Evolutionary conservation across 805 yeast species (phyloP).

Genomic region (Torulaspora quercuum): DNA sequence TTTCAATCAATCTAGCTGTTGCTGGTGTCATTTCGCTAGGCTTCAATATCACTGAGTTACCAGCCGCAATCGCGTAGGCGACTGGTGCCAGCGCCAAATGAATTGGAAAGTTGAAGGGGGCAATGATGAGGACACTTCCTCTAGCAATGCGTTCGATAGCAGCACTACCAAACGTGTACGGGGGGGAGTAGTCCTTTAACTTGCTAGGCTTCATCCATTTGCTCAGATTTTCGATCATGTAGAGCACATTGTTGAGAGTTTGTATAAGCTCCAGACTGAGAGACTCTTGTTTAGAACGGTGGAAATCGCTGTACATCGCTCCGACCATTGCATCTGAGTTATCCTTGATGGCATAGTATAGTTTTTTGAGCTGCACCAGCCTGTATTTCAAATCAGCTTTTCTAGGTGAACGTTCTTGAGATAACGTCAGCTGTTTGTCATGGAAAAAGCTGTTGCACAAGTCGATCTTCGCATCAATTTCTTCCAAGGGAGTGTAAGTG

Average conservation of each 20-base stretch:
- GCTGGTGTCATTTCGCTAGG: slow-evolving; percentile 71
- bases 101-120: slow-evolving; percentile 47
- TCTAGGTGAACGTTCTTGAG: slow-evolving; percentile 16
- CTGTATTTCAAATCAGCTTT: slow-evolving; percentile 40
- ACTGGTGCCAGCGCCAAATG: slow-evolving; percentile 61
- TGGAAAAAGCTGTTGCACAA: slow-evolving; percentile 17
- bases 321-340: slow-evolving; percentile 50
- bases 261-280: slow-evolving; percentile 53
- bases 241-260: slow-evolving; percentile 51
- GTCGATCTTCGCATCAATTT: slow-evolving; percentile 17
- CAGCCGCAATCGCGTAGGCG: slow-evolving; percentile 79
- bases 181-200: slow-evolving; percentile 31
- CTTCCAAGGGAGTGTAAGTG: slow-evolving; percentile 16
- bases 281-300: slow-evolving; percentile 62
- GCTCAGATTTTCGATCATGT: slow-evolving; percentile 56
- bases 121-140: slow-evolving; percentile 69
- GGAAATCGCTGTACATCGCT: slow-evolving; percentile 65
- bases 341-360: slow-evolving; percentile 62
- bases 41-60: slow-evolving; percentile 74
- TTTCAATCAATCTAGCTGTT: slow-evolving; percentile 54
- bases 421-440: slow-evolving; percentile 20
- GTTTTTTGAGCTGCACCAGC: slow-evolving; percentile 58
- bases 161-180: slow-evolving; percentile 39
- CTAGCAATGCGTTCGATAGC: slow-evolving; percentile 42
- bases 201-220: slow-evolving; percentile 56